Evolutionary conservation across 768 basidiomycete species (phyloP), one percentile per base, ranked within the genome.

Genomic region (Phlegmacium glaucopus): DNA sequence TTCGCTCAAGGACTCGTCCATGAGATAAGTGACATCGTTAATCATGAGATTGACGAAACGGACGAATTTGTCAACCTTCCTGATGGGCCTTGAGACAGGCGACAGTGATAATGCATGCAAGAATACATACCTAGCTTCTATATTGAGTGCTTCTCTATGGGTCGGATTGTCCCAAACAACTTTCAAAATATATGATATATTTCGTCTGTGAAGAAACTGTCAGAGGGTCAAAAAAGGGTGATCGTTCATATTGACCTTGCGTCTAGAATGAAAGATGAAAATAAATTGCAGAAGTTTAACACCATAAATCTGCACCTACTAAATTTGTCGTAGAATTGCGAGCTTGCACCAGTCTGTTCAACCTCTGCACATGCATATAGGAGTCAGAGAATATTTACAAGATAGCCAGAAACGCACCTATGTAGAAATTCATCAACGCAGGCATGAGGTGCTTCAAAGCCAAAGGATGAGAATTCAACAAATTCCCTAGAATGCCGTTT

Each of bases 291-390:
- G 4, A 41, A 1, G 10, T 22, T n/a, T 5, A 22, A 9, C 1
- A 43, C 27, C 11, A n/a, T 28, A 48, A 41, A n/a, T 13, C 25
- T 4, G 13, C 11, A 79, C 87, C 54, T 59, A 90, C 90, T 90
- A 61, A 94, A 95, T 82, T 96, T 94, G 65, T 96, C 95, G 68
- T 96, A 98, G 70, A 99, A 98, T 61, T 98, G 95, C 0, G 94
- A 95, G 61, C 94, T 95, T 16, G 94, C 91, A 26, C 96, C 96
- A 0, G 96, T 99, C 57, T 88, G 87, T 65, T 99, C 96, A 38
- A 97, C 94, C 79, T 98, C 95, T 95, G 62, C 30, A 22, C 22
- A 38, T 18, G 32, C 11, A 6, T 36, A 29, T 35, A 12, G 41
- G 3, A 17, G 39, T 25, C 16, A 44, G 11, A 11, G 1, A 29